Evolutionary conservation across 116 monocot genomes (phyloP).

Genomic region (Papilionanthe hybrid): DNA sequence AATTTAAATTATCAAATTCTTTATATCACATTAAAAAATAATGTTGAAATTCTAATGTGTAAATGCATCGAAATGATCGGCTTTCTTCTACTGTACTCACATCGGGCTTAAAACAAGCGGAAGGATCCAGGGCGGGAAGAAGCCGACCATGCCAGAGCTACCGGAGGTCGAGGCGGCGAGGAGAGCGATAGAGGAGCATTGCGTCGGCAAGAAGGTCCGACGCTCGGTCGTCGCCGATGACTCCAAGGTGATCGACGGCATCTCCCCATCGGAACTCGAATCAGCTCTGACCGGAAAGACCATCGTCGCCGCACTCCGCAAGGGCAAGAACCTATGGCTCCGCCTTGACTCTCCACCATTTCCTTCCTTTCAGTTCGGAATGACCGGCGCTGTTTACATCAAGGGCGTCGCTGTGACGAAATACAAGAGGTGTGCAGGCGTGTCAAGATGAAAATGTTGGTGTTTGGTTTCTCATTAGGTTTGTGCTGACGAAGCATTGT

Average conservation of each 20-base stretch:
- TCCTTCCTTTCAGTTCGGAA: constrained; percentile 96
- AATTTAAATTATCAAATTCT: too few species aligned
- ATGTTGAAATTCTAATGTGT: too few species aligned
- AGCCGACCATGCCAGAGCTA: constrained; percentile 76
- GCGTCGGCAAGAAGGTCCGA: constrained; percentile 53
- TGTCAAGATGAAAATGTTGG: background rate
- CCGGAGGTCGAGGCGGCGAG: constrained; percentile 97
- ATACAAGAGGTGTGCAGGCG: constrained; percentile 79
- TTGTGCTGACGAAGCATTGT: background rate
- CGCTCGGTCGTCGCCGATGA: constrained; percentile 59
- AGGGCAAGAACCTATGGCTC: constrained; percentile 96
- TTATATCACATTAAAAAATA: too few species aligned
- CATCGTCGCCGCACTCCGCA: constrained; percentile 65
- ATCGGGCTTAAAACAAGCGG: too few species aligned
- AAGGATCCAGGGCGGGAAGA: background rate
- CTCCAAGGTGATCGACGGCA: constrained; percentile 73
- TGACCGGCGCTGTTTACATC: constrained; percentile 88
- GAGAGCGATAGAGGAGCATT: constrained; percentile 74
- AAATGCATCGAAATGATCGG: too few species aligned
- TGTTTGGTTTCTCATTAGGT: constrained; percentile 6
- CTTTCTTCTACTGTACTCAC: too few species aligned
- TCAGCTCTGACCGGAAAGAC: constrained; percentile 56
- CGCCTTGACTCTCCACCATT: constrained; percentile 86
- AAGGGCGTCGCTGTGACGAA: constrained; percentile 83
- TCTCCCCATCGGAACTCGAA: constrained; percentile 45